phyloP scores from a whole-genome alignment of 2,329 filamentous ascomycete species.

The Septoria petroselini region DNA sequence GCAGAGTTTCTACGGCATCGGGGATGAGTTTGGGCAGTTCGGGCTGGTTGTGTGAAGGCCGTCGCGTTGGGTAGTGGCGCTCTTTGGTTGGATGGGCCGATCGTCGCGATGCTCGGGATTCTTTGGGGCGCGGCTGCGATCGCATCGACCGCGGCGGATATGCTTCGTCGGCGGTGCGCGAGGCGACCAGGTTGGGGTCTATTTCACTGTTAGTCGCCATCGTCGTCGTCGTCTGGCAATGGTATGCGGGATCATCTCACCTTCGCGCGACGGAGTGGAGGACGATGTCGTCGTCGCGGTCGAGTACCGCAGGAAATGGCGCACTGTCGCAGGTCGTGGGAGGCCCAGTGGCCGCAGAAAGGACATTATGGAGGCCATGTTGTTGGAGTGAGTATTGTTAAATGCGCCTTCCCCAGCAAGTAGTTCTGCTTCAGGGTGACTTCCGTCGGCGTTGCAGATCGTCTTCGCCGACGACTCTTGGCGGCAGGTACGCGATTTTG shows the following conservation, averaged over 20 bases:
- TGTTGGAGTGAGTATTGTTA: constrained; percentile 9
- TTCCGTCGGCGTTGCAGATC: neutral
- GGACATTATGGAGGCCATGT: constrained; percentile 41
- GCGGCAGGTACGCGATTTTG: constrained; percentile 1
- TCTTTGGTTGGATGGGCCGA: constrained; percentile 35
- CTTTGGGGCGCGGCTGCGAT: constrained; percentile 38
- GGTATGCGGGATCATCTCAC: neutral
- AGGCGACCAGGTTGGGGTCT: constrained; percentile 38
- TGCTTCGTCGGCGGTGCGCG: constrained; percentile 34
- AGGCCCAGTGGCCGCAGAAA: constrained; percentile 43
- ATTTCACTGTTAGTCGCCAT: neutral
- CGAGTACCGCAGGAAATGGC: constrained; percentile 44
- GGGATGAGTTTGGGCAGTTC: constrained; percentile 27
- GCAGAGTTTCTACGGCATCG: constrained; percentile 28
- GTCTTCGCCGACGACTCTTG: neutral
- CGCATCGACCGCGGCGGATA: constrained; percentile 35
- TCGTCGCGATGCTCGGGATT: constrained; percentile 37
- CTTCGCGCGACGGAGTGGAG: constrained; percentile 8
- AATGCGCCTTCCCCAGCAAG: neutral
- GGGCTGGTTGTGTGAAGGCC: constrained; percentile 28
- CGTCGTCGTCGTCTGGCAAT: neutral
- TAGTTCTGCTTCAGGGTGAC: too few relatives aligned
- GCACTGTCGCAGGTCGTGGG: constrained; percentile 39
- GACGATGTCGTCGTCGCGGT: constrained; percentile 29
- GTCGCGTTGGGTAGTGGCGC: constrained; percentile 37